phyloP scores from a whole-genome alignment of 495 filamentous ascomycete species.

The Penicillium bialowiezense region DNA sequence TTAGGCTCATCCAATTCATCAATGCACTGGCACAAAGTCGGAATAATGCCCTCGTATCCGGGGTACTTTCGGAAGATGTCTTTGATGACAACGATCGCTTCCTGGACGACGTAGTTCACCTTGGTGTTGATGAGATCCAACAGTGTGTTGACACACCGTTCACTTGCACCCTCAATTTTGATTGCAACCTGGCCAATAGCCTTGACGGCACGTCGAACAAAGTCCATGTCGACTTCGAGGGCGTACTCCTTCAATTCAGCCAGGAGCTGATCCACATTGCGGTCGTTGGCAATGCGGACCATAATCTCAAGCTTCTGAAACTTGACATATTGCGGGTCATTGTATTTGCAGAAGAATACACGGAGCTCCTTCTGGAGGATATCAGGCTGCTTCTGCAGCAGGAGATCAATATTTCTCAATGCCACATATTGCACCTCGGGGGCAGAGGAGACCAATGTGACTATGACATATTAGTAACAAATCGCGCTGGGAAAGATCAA shows the following conservation, averaged over 20 bases:
- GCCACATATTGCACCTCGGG: conserved; percentile 98
- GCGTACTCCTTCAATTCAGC: conserved; percentile 96
- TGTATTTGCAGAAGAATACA: conserved; percentile 99
- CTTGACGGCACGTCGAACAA: conserved; percentile 87
- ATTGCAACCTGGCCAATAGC: conserved; percentile 97
- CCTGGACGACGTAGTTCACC: conserved; percentile 98
- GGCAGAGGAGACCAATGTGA: conserved; percentile 91
- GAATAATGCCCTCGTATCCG: conserved; percentile 96
- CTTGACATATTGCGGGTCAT: conserved; percentile 97
- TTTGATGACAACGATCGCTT: conserved; percentile 96
- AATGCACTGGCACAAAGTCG: conserved; percentile 92
- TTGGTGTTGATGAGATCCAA: conserved; percentile 94
- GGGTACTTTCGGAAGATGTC: conserved; percentile 98
- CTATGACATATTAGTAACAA: conserved; percentile 41
- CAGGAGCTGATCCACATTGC: conserved; percentile 91
- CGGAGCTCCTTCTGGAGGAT: conserved; percentile 96
- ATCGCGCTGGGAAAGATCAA: conserved; percentile 10
- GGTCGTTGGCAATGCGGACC: conserved; percentile 98
- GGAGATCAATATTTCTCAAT: conserved; percentile 88
- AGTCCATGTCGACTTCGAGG: conserved; percentile 98
- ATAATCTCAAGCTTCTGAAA: conserved; percentile 98
- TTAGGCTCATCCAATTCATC: conserved; percentile 96
- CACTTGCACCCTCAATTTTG: conserved; percentile 91
- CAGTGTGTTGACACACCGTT: conserved; percentile 92
- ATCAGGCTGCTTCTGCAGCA: conserved; percentile 92